These are phyloP conservation scores for Rosa hybrid DNA, from an alignment of 331 rosid genomes.

Conservation along the genomic window DNA sequence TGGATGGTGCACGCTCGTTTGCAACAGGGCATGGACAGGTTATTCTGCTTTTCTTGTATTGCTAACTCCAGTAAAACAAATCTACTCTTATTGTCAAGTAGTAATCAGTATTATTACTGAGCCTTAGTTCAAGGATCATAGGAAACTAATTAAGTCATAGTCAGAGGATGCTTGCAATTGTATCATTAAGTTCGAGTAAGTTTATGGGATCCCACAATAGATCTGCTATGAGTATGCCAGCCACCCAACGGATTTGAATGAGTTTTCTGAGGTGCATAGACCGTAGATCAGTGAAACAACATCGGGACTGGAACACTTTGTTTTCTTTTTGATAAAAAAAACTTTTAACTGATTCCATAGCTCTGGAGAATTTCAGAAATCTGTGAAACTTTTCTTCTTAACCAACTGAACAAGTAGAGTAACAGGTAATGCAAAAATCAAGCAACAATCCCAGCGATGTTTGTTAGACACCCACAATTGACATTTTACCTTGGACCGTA, in stretches of 20 bases:
- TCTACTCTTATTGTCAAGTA: background rate
- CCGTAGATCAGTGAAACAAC: background rate
- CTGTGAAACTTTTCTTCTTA: background rate
- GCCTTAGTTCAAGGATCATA: background rate
- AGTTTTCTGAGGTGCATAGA: background rate
- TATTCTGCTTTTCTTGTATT: background rate
- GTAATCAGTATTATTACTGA: background rate
- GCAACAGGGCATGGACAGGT: constrained; percentile 87
- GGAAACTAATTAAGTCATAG: background rate
- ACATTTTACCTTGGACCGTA: background rate
- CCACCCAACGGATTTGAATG: background rate
- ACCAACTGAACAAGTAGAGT: background rate
- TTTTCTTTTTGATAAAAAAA: background rate
- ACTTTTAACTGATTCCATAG: background rate
- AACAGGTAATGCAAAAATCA: background rate
- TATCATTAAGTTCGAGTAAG: background rate
- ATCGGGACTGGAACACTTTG: background rate
- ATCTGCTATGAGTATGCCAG: background rate
- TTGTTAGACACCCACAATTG: background rate
- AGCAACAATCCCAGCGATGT: background rate
- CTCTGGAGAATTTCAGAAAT: background rate
- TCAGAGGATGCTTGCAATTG: background rate
- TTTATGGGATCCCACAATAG: background rate
- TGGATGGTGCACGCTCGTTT: constrained; percentile 70
- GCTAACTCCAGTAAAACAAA: background rate